phyloP scores from a whole-genome alignment of 768 basidiomycete species.

The Mrakia gelida region DNA sequence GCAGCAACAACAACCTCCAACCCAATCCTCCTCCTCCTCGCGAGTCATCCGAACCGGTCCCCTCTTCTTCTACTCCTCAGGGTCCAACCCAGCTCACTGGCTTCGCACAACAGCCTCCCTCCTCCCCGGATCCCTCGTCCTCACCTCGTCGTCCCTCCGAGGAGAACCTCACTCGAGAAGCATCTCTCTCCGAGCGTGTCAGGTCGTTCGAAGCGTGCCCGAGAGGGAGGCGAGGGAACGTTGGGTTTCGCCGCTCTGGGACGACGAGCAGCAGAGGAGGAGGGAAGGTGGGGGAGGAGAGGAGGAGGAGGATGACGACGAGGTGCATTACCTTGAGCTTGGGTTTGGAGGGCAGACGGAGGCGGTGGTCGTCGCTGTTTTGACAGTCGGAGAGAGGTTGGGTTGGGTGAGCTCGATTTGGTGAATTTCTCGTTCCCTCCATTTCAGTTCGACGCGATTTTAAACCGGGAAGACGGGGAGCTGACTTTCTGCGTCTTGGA shows the following conservation, averaged over 20 bases:
- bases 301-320: slow-evolving; percentile 12
- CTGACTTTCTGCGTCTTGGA: neutral
- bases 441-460: neutral
- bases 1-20: neutral
- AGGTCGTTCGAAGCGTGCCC: slow-evolving; percentile 27
- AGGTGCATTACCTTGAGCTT: slow-evolving; percentile 31
- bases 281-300: neutral
- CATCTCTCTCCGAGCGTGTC: neutral
- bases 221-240: slow-evolving; percentile 21
- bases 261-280: neutral
- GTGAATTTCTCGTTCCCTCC: neutral
- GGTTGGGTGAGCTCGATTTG: slow-evolving; percentile 31
- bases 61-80: slow-evolving; percentile 14
- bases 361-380: slow-evolving; percentile 19
- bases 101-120: slow-evolving; percentile 20
- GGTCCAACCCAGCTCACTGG: slow-evolving; percentile 19
- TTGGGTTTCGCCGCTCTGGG: slow-evolving; percentile 17
- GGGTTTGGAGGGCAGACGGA: neutral
- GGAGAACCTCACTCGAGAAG: neutral
- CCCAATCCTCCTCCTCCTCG: neutral
- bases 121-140: slow-evolving; percentile 1
- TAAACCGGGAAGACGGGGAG: no score
- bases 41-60: slow-evolving; percentile 17
- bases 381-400: slow-evolving; percentile 26
- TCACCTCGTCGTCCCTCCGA: slow-evolving; percentile 16